Base-by-base conservation (phyloP, 1,139 yeast species). In the Suhomyces atakaporum region DNA sequence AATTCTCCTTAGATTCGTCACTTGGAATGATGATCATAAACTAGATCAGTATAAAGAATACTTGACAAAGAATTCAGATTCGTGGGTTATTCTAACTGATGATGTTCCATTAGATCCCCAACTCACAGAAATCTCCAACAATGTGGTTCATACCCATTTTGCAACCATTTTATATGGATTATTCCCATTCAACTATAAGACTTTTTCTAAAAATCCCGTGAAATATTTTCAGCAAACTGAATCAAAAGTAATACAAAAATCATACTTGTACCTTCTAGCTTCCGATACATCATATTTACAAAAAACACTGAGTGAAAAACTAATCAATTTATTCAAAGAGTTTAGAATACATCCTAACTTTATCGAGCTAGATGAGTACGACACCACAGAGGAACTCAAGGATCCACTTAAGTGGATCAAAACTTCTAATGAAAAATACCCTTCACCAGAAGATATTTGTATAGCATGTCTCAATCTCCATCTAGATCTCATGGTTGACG, bases 121-220 rank as follows among this genome's bases (percentile, higher is more conserved):
- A 8, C 13, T 28, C 20, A 19, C 25, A 2, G 25, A 16, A 15
- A 9, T 18, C 16, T 18, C 13, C 5, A 5, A 20, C 6, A 15
- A 10, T 8, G 25, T 50, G 10, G 51, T 49, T 7, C 44, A 55
- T 31, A 56, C 47, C 31, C 52, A 63, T 41, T 50, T 60, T 13
- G 55, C 57, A 32, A 70, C 81, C 0, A 58, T 77, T 23, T 51
- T 81, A 2, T 82, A 82, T 47, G 88, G 85, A 0, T 53, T 81
- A n/a, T 81, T 70, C 45, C 87, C 88, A 0, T 57, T 66, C 20
- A 76, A 77, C 46, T 55, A 79, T 3, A 50, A 71, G 23, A 51
- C 56, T 5, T 81, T 77, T 47, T 46, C 73, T 13, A 58, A 65
- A 15, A 55, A 62, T 24, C 82, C 86, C 0, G 27, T 42, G 5